Evolutionary conservation across 768 basidiomycete species (phyloP), one percentile per base, ranked within the genome.

Genomic region (Amanita thiersii): DNA sequence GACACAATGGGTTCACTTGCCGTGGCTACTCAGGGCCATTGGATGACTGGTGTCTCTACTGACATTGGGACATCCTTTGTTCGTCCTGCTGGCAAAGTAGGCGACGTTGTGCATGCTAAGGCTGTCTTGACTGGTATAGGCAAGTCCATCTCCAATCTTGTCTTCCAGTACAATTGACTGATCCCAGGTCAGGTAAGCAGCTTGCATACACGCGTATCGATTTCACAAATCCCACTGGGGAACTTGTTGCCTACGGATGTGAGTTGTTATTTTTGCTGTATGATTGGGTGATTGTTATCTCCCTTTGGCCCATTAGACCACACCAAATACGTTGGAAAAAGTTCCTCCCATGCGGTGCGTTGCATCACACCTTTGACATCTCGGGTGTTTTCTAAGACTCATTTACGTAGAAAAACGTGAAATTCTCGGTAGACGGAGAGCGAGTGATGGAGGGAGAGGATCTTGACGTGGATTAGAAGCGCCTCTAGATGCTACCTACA

Each of bases 1-100:
- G 88, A 90, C 57, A 88, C 86, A 10, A 59, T 90, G 12, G 87
- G 88, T 3, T 89, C 87, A 1, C 72, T 90, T 12, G 86, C 82
- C n/a, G 75, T 91, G 18, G 83, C 86, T 1, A 74, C 79, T 10
- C 80, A 79, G 48, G 88, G 88, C 2, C 80, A 87, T 6, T 91
- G 65, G 52, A 87, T 88, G 86, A 90, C 88, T 0, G 86, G 88
- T 11, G 86, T 90, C 7, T 87, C 85, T 2, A 86, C 86, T 2
- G 87, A 90, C 55, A 77, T 91, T 48, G 79, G 69, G 17, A 73
- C 86, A 0, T 83, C 83, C 1, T 90, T 89, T 47, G 75, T 89
- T 44, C 77, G 78, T 24, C 85, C 84, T 14, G 82, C 73, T 4
- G 88, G 88, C n/a, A 70, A 65, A 41, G 62, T 66, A 0, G 88